These are phyloP conservation scores for Macrolepiota fuliginosa DNA, from an alignment of 768 basidiomycete species.

Conservation along the genomic window DNA sequence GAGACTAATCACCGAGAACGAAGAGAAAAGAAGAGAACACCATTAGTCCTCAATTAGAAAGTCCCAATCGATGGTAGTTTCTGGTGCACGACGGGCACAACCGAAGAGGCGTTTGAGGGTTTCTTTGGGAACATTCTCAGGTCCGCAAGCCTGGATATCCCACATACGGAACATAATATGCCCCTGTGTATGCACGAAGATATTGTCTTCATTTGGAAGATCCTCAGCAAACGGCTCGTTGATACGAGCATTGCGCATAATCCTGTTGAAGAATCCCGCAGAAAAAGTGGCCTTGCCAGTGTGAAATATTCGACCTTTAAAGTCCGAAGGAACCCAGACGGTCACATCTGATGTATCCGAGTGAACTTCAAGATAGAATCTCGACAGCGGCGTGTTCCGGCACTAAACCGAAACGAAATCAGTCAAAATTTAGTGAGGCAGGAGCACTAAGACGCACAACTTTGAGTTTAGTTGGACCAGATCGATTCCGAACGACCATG, in stretches of 20 bases:
- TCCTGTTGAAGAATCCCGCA: constrained; percentile 70
- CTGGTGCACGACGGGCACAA: constrained; percentile 52
- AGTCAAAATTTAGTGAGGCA: constrained; percentile 4
- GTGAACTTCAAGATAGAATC: constrained; percentile 64
- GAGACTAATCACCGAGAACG: not conserved
- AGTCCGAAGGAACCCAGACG: constrained; percentile 78
- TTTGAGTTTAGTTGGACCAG: constrained; percentile 63
- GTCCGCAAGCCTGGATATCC: constrained; percentile 65
- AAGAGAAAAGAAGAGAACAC: constrained; percentile 10
- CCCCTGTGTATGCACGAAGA: constrained; percentile 60
- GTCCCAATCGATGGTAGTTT: constrained; percentile 71
- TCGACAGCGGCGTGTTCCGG: constrained; percentile 49
- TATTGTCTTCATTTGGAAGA: constrained; percentile 50
- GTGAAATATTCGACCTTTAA: constrained; percentile 63
- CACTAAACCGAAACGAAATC: constrained; percentile 39
- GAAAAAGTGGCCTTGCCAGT: constrained; percentile 56
- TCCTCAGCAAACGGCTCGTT: constrained; percentile 37
- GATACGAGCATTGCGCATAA: constrained; percentile 50
- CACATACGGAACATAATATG: constrained; percentile 73
- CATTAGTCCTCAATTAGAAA: constrained; percentile 69
- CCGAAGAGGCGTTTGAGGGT: constrained; percentile 62
- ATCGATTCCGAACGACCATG: constrained; percentile 59
- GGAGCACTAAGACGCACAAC: constrained; percentile 49
- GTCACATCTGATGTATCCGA: constrained; percentile 69
- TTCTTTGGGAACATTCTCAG: constrained; percentile 64